Evolutionary conservation across 2,329 filamentous ascomycete genomes (phyloP), one percentile per base, ranked within the genome.

Genomic region (Xylaria sp.): DNA sequence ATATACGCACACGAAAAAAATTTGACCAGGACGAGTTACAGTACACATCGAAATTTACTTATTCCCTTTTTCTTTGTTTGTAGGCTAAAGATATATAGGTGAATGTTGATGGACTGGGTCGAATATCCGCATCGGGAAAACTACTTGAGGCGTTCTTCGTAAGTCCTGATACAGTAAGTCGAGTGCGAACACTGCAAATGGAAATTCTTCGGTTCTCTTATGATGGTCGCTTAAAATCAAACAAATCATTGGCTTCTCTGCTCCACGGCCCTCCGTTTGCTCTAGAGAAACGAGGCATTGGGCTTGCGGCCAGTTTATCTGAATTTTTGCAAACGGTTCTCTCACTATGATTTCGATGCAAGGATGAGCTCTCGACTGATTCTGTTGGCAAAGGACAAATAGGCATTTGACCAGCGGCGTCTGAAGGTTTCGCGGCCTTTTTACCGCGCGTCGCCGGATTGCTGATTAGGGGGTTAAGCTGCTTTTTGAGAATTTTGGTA

Each of bases 201-300:
- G 13, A 12, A n/a, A 9, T 37, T 57, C 13, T 41, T 41, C 41
- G 23, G 9, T 23, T 56, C n/a, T 52, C 56, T 44, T 69, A 75
- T 50, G 78, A 18, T 78, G 90, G 90, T 57, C 88, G 83, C 75
- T 85, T 88, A 75, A 82, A 86, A 46, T 87, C 89, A 70, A 93
- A 86, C 56, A 93, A 76, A 77, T 93, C 91, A 72, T 88, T 84
- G 0, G 91, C 90, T 76, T 92, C 90, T 28, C 84, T 86, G 73
- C 89, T 92, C 91, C 91, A 93, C 0, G 91, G 87, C 2, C 90
- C 90, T 18, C 87, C 82, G 72, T 86, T 87, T 2, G 83, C 84
- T 74, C 82, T 85, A 1, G 80, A 80, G 66, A 87, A 86, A 1
- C 82, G 82, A 10, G 83, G 81, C 67, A 84, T 76, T n/a, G 69